Conservation (phyloP, 2,329 filamentous ascomycete species). For the Hyphodiscus sp. region DNA sequence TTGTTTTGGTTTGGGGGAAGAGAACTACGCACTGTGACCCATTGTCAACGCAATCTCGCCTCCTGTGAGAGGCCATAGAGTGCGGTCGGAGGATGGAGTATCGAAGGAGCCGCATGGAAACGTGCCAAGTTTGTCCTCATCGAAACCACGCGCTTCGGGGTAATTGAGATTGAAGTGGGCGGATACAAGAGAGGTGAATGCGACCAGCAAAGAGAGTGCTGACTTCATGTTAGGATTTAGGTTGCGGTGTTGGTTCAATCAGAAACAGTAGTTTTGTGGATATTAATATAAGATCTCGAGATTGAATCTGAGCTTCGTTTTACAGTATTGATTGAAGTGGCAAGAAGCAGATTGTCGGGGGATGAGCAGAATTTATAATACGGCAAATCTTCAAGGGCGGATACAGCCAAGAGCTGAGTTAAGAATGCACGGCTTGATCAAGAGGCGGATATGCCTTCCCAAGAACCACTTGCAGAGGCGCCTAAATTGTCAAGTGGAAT, state of each 20-base stretch:
- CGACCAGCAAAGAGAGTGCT: slow-evolving; percentile 31
- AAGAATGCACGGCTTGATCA: not conserved
- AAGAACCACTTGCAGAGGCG: not conserved
- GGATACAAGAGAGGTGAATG: slow-evolving; percentile 35
- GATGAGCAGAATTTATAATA: not conserved
- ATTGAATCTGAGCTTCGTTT: not conserved
- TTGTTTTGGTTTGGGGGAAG: not conserved
- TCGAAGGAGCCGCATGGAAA: slow-evolving; percentile 41
- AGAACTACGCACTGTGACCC: slow-evolving; percentile 33
- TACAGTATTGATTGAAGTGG: not conserved
- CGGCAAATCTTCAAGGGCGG: not conserved
- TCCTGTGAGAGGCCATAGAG: slow-evolving; percentile 40
- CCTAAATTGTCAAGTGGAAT: not conserved
- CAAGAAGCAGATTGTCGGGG: not conserved
- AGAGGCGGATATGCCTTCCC: not conserved
- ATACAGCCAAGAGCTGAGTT: not conserved
- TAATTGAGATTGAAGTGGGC: slow-evolving; percentile 53
- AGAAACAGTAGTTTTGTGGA: not conserved
- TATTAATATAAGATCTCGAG: not conserved
- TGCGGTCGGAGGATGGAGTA: slow-evolving; percentile 37
- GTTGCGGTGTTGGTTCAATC: not conserved
- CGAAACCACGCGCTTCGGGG: slow-evolving; percentile 42
- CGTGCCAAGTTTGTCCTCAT: slow-evolving; percentile 32
- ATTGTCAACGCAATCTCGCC: slow-evolving; percentile 46
- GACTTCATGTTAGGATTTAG: not conserved